phyloP scores from a whole-genome alignment of 129 eudicot species.

The Chrysanthemum lavandulifolium region DNA sequence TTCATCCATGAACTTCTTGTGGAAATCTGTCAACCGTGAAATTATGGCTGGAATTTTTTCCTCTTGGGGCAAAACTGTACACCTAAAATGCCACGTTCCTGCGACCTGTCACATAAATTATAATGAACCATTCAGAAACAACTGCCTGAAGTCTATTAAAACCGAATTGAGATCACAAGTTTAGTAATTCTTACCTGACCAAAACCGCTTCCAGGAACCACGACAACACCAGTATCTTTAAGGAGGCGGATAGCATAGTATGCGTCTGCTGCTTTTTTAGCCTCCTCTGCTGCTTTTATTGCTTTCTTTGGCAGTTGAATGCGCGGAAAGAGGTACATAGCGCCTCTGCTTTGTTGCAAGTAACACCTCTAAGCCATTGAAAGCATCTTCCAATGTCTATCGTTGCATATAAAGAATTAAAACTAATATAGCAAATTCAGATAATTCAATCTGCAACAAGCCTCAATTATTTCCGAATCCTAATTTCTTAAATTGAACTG shows the following conservation, averaged over 20 bases:
- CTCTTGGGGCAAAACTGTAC: slow-evolving; percentile 94
- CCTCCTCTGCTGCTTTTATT: slow-evolving; percentile 81
- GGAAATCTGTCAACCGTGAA: slow-evolving; percentile 64
- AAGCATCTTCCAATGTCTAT: slow-evolving; percentile 79
- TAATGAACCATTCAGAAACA: not conserved
- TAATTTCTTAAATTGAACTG: slow-evolving; percentile 20
- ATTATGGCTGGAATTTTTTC: slow-evolving; percentile 84
- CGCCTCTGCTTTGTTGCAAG: slow-evolving; percentile 91
- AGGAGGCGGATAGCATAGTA: slow-evolving; percentile 73
- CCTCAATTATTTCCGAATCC: not conserved
- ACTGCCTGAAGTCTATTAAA: too few species aligned
- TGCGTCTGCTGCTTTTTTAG: slow-evolving; percentile 71
- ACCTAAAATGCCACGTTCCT: slow-evolving; percentile 94
- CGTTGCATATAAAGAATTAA: not conserved
- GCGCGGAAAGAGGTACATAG: slow-evolving; percentile 88
- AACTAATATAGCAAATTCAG: not conserved
- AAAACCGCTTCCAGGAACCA: slow-evolving; percentile 92
- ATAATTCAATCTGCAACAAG: not conserved
- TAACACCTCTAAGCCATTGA: slow-evolving; percentile 78
- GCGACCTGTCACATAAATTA: slow-evolving; percentile 43
- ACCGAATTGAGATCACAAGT: not conserved
- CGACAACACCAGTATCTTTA: slow-evolving; percentile 80
- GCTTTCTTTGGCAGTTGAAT: slow-evolving; percentile 79
- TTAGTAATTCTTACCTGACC: slow-evolving; percentile 60
- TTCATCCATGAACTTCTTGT: slow-evolving; percentile 71